Base-by-base conservation (phyloP, 139 green algal species). In the Chlorella vulgaris region DNA sequence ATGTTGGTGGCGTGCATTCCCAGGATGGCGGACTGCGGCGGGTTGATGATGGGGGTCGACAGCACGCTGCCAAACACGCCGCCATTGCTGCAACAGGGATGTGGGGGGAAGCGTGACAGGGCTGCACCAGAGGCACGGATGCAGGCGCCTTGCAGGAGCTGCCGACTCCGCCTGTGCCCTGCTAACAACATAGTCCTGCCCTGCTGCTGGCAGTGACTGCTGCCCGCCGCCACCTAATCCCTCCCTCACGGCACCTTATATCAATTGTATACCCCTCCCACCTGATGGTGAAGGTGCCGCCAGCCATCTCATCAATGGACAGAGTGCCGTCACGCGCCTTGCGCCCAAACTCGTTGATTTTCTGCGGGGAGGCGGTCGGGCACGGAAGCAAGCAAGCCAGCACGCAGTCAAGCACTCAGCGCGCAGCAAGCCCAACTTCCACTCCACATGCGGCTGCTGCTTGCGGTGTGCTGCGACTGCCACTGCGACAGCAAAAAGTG, bases 21-120 rank as follows among this genome's bases (percentile, higher is more conserved):
- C 79, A 95, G 88, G 83, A 98, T 98, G 71, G 94, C 95, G 35
- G 82, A 92, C 86, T 97, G 96, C 1, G 97, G 97, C 10, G 97
- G 96, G 87, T 99, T 99, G 91, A 99, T 99, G 91, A 99, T 99
- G 84, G 97, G 97, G 26, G 96, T 99, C 81, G 87, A 94, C 69
- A 99, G 88, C 81, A 99, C 77, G 73, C 83, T 94, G 80, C 97
- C 97, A 84, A 98, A 99, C 40, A 99, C 97, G 76, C 97, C 97
- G 33, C 97, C 97, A 83, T 99, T 99, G 84, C 87, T 79, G 73
- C 73, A 55, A 39, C n/a, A n/a, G n/a, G n/a, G 35, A 19, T 15
- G 40, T 15, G n/a, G 5, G 42, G 55, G n/a, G 5, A 29, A n/a
- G 29, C 26, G 39, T 28, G 40, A 15, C 22, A 61, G 15, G 18